These are phyloP conservation scores for Chernovozyma sophiae-reginae DNA, from an alignment of 1,139 yeast genomes.

Conservation along the genomic window DNA sequence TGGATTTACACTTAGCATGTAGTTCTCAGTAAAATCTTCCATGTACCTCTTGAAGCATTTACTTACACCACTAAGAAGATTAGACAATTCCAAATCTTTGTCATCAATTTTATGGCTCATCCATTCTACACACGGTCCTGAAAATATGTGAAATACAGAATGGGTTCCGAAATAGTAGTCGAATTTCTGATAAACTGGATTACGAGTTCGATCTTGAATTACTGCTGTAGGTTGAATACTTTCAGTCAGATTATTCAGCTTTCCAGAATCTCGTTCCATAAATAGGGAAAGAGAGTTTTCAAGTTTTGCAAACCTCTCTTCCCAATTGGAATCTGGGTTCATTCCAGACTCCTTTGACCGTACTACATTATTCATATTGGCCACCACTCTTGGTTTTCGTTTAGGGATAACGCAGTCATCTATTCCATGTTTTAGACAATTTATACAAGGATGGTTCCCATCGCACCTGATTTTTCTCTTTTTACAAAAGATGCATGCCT, in stretches of 20 bases:
- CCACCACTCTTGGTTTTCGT: background rate
- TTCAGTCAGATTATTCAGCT: background rate
- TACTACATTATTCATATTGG: too few relatives aligned
- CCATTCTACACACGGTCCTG: conserved; percentile 33
- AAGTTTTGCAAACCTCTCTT: conserved; percentile 4
- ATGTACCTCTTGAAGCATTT: conserved; percentile 19
- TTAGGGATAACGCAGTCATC: background rate
- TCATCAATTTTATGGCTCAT: conserved; percentile 31
- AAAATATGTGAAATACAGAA: conserved; percentile 34
- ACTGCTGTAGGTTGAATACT: background rate
- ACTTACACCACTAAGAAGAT: conserved; percentile 23
- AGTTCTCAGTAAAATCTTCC: conserved; percentile 19
- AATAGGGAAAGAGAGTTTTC: conserved; percentile 4
- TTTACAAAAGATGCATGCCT: conserved; percentile 53
- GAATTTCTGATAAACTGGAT: background rate
- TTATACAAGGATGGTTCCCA: conserved; percentile 42
- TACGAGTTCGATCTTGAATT: background rate
- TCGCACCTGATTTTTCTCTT: conserved; percentile 48
- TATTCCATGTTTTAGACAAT: conserved; percentile 24
- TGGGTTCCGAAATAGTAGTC: conserved; percentile 35
- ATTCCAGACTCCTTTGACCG: background rate
- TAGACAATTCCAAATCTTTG: conserved; percentile 20
- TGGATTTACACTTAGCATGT: conserved; percentile 31
- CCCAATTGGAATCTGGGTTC: background rate
- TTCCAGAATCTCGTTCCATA: background rate